Base-by-base conservation (phyloP, 768 basidiomycete species). In the Termitomyces sp. region DNA sequence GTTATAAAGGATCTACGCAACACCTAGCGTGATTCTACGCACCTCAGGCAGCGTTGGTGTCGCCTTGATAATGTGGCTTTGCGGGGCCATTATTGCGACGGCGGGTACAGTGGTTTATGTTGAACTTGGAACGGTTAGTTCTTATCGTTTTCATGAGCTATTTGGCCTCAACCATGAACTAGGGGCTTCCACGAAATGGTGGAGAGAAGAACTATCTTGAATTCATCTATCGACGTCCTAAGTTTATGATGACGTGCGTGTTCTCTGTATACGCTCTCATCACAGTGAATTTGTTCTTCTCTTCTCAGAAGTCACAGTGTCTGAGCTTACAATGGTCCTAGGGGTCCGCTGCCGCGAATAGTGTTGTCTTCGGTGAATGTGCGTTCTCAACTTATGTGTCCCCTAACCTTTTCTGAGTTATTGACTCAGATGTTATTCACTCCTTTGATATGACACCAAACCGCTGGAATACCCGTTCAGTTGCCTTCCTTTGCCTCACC, bases 191-290 rank as follows among this genome's bases (percentile, higher is more conserved):
- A 1, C 75, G 82, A 2, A 89, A 77, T 54, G 89, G 89, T 1
- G 89, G 85, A 2, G 89, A 90, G 73, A 90, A 89, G 72, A 87
- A 84, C 51, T 90, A 90, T 62, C 69, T 90, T 37, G 86, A 89
- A 59, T 88, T 77, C 65, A 79, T 89, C n/a, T 90, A 81, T 68
- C 73, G 80, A 45, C 75, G 75, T 4, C 89, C 88, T 6, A 78
- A 74, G 48, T 87, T 84, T 62, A 68, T 90, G 64, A 75, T 73
- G 14, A 84, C 85, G 4, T 89, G 85, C 62, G 63, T 76, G 8
- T 89, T 79, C 59, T 77, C 82, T 2, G 69, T 78, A 17, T 64
- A 78, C 82, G n/a, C n/a, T 2, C 63, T 87, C 4, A 77, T 86
- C 42, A 77, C 81, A 42, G 87, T 84, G 61, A 61, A 83, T 43